These are phyloP conservation scores for Polytrichum formosum DNA, from an alignment of 225 moss, liverwort and hornwort genomes.

Conservation along the genomic window DNA sequence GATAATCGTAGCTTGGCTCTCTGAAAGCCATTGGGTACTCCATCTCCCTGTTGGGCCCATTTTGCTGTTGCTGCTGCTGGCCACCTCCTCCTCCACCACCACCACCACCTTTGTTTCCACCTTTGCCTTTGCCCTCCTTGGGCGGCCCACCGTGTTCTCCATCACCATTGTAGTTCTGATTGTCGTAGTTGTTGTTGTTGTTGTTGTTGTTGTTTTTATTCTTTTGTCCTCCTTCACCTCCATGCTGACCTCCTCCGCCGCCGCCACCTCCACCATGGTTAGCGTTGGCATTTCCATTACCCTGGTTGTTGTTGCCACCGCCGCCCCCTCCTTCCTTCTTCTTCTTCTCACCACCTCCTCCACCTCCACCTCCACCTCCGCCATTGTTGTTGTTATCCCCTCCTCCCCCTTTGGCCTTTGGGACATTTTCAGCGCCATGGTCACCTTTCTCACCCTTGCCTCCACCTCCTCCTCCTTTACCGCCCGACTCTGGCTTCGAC, in stretches of 20 bases:
- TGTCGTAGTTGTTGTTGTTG: slow-evolving; percentile 1
- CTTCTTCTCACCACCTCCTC: slow-evolving; percentile 2
- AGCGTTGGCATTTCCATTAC: not conserved
- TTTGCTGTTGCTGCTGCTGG: not conserved
- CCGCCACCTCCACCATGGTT: slow-evolving; percentile 6
- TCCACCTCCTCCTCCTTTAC: slow-evolving; percentile 10
- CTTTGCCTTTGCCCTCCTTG: not conserved
- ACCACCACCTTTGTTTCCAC: not conserved
- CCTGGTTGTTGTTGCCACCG: not conserved
- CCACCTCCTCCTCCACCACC: slow-evolving; percentile 8
- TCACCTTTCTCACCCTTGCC: slow-evolving; percentile 38
- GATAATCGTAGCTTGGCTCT: slow-evolving; percentile 28
- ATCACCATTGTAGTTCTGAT: not conserved
- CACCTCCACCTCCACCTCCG: not conserved
- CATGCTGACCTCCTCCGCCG: slow-evolving; percentile 12
- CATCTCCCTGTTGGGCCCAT: slow-evolving; percentile 17
- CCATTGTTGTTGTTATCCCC: slow-evolving; percentile 1
- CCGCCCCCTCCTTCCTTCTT: not conserved
- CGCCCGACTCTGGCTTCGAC: slow-evolving; percentile 26
- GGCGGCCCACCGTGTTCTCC: slow-evolving; percentile 4
- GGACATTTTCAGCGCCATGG: slow-evolving; percentile 12
- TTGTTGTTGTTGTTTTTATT: slow-evolving; percentile 10
- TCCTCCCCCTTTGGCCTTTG: slow-evolving; percentile 28
- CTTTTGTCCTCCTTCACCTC: slow-evolving; percentile 11
- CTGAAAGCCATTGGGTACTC: slow-evolving; percentile 36